Conservation (phyloP, 306 rosid genomes). For the Ormosia emarginata region DNA sequence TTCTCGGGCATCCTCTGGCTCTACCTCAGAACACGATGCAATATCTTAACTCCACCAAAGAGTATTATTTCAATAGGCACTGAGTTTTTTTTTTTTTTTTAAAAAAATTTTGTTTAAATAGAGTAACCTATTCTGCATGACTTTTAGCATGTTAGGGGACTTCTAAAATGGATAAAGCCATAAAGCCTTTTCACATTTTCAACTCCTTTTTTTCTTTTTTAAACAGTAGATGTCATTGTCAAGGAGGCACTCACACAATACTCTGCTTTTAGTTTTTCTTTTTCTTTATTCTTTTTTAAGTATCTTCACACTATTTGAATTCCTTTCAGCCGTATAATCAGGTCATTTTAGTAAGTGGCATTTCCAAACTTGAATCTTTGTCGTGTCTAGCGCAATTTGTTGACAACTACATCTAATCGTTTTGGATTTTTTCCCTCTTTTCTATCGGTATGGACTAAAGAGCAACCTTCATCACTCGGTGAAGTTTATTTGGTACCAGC, state of each 20-base stretch:
- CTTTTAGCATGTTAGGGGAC: conserved; percentile 3
- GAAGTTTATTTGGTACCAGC: neutral
- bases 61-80: neutral
- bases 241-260: neutral
- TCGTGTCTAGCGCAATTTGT: no score
- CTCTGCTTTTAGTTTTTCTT: neutral
- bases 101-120: neutral
- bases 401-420: no score
- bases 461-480: neutral
- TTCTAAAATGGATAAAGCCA: neutral
- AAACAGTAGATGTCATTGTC: neutral
- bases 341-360: no score
- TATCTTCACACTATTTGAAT: no score
- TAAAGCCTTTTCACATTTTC: neutral
- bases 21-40: no score
- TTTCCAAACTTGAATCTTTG: no score
- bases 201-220: neutral
- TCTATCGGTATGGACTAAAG: neutral
- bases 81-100: neutral
- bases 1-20: no score
- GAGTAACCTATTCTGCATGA: conserved; percentile 9
- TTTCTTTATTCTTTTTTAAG: neutral
- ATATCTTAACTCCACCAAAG: neutral
- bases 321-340: no score
- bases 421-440: neutral